Base-by-base conservation (phyloP, 1,284 basidiomycete species). In the Sanghuangporus sanghuang region DNA sequence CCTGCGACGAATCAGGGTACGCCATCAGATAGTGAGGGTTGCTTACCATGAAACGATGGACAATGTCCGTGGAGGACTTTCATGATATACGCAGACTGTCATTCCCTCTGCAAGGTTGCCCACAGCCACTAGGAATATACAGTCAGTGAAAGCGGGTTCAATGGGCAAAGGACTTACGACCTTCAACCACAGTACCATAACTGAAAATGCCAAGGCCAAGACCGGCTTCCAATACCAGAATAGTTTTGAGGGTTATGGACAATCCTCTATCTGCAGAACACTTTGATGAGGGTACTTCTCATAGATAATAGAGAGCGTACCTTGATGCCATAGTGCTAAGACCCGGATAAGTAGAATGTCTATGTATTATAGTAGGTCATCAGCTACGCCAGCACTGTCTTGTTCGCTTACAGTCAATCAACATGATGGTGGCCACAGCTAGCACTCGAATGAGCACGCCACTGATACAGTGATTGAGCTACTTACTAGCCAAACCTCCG, bases 311-410 rank as follows among this genome's bases (percentile, higher is more conserved):
- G n/a, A n/a, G n/a, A n/a, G n/a, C n/a, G n/a, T n/a, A 32, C 58
- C 46, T 39, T 59, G 2, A 11, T 50, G 58, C 5, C 9, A 59
- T 5, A 62, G 55, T 21, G 61, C 61, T 18, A 62, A 35, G 44
- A 62, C 61, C 14, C 61, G 56, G 11, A 62, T 36, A 4, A 39
- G 35, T n/a, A 62, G 55, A 8, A 62, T 53, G 50, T 62, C 61
- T 62, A 32, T 32, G 9, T 42, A 11, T 1, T 1, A 23, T 1
- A 23, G 23, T 3, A 42, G 6, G 16, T 4, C 18, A 18, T 2
- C 12, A 18, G 35, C 8, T 7, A 1, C 16, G 2, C 1, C 12
- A 57, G 16, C 23, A n/a, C n/a, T n/a, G n/a, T 7, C 14, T 40
- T 1, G 23, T 2, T 23, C 23, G 23, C 55, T 38, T 57, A 57